Conservation (phyloP, 2,329 filamentous ascomycete genomes). For the Dendrostoma leiphaemia region DNA sequence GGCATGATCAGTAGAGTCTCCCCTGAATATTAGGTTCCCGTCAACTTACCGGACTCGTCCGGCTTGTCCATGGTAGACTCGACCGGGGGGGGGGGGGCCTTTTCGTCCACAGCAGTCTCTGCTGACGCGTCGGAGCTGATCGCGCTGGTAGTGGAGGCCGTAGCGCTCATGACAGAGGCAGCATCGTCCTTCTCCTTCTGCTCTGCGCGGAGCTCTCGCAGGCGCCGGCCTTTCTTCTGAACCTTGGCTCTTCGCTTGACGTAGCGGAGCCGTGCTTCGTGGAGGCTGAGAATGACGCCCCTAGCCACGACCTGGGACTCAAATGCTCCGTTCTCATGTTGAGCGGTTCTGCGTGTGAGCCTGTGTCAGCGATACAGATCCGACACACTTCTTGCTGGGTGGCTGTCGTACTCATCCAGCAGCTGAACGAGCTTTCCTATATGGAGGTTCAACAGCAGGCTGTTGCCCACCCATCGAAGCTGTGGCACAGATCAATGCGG, state of each 20-base stretch:
- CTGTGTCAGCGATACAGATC: background rate
- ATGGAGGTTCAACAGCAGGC: constrained; percentile 4
- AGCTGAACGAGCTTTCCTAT: constrained; percentile 3
- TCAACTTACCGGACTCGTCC: background rate
- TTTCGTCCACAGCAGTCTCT: background rate
- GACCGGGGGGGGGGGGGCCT: background rate
- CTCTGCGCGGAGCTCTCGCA: background rate
- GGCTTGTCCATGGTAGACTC: background rate
- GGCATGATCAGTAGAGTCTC: no score
- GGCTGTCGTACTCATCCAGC: background rate
- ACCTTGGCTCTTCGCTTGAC: background rate
- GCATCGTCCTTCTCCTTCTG: background rate
- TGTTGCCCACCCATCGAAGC: constrained; percentile 3
- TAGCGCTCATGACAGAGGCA: background rate
- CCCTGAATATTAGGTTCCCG: no score
- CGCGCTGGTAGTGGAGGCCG: background rate
- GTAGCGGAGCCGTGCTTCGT: background rate
- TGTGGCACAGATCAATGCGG: background rate
- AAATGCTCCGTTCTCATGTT: constrained; percentile 2
- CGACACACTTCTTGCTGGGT: background rate
- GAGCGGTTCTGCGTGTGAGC: background rate
- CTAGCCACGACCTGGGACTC: constrained; percentile 2
- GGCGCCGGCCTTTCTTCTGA: background rate
- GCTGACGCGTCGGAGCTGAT: background rate
- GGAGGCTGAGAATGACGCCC: background rate